Base-by-base conservation (phyloP, 2,329 filamentous ascomycete species). In the Remersonia thermophila region DNA sequence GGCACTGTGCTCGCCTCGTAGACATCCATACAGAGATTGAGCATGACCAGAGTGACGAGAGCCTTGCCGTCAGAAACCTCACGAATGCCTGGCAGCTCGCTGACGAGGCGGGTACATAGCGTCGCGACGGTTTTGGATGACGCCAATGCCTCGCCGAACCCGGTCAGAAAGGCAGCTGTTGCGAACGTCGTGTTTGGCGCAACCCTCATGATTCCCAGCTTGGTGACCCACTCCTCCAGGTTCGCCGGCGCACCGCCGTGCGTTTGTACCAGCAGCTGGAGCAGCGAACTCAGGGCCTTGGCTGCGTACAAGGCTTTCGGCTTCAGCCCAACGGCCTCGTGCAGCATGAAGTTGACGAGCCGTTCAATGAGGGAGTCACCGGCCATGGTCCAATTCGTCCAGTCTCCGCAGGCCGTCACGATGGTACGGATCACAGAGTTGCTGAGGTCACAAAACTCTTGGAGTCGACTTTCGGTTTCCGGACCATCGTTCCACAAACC, bases 71-170 rank as follows among this genome's bases (percentile, higher is more conserved):
- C 20, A 23, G 20, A 23, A 9, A 23, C 20, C 9, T n/a, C n/a
- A n/a, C 20, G 20, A 5, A 23, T 62, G 6, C 66, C 70, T 1
- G 71, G 64, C n/a, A 76, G 48, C 41, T 80, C 72, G 45, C 73
- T 77, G 23, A 78, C 59, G 1, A 80, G 59, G 10, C 69, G 65
- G 47, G 77, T 78, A 50, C 67, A 71, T 28, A 79, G 63, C 34
- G 60, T 74, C 37, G 57, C 68, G 15, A 70, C 54, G 1, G 55
- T 40, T 42, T 64, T 70, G 1, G 68, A 73, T 0, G 61, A 52
- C 3, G 61, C 58, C 6, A 72, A 53, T 2, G 59, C 54, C 45
- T 73, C 65, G 2, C 67, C 66, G 18, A 76, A 59, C 0, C 72
- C 73, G 1, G 57, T 49, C 3, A 78, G 48, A 3, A 74, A 53